Evolutionary conservation across 2,329 filamentous ascomycete species (phyloP).

Genomic region (Alternaria angustiovoidea): DNA sequence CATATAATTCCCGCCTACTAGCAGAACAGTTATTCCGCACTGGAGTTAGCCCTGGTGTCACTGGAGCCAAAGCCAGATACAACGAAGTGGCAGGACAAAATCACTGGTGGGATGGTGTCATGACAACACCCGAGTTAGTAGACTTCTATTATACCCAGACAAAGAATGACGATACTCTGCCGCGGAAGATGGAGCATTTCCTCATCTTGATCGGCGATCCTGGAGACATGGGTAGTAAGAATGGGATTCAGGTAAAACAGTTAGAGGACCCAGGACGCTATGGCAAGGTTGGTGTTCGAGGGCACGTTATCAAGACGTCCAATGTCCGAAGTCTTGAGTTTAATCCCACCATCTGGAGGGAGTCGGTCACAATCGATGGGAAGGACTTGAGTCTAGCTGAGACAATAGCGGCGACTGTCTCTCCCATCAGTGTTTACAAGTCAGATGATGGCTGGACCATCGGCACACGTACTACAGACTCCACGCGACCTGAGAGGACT

Average conservation of each 20-base stretch:
- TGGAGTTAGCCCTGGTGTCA: constrained; percentile 30
- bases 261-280: constrained; percentile 60
- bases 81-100: constrained; percentile 54
- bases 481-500: constrained; percentile 39
- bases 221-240: constrained; percentile 61
- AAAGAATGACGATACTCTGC: constrained; percentile 21
- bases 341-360: constrained; percentile 26
- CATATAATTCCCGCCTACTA: constrained; percentile 65
- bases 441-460: constrained; percentile 16
- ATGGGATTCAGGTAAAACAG: constrained; percentile 60
- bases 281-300: constrained; percentile 57
- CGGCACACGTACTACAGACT: neutral
- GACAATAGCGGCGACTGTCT: neutral
- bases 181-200: constrained; percentile 50
- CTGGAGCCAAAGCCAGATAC: constrained; percentile 55
- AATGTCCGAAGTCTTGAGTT: constrained; percentile 46
- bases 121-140: constrained; percentile 60
- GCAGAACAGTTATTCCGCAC: constrained; percentile 55
- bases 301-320: constrained; percentile 40
- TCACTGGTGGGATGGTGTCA: constrained; percentile 51
- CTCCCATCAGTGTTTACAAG: neutral
- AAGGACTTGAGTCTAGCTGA: constrained; percentile 23
- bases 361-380: constrained; percentile 32
- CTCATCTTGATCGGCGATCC: constrained; percentile 61
- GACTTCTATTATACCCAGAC: constrained; percentile 58